Percentiles rank a stretch among this genome's conserved stretches.
Evolutionary conservation across 2,329 filamentous ascomycete genomes (phyloP).

Genomic region (Allantophomopsis lycopodina): DNA sequence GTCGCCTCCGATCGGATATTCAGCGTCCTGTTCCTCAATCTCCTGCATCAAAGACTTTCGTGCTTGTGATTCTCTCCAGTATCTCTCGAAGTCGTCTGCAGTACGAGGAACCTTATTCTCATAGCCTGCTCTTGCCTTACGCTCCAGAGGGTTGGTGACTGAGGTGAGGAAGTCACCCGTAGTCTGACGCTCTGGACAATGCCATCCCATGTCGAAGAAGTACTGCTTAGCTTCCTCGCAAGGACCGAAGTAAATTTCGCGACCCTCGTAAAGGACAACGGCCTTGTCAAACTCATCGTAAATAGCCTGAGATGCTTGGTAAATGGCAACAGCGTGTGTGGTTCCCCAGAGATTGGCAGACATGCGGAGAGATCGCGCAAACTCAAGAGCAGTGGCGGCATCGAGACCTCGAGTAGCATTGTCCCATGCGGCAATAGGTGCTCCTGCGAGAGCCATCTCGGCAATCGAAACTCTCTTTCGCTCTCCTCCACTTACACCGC

Average conservation of each 20-base stretch:
- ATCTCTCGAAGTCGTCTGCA: slow-evolving; percentile 37
- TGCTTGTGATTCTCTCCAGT: slow-evolving; percentile 31
- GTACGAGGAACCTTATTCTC: slow-evolving; percentile 43
- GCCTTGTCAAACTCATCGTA: slow-evolving; percentile 62
- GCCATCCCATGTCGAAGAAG: slow-evolving; percentile 58
- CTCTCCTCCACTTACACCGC: slow-evolving; percentile 57
- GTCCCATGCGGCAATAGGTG: slow-evolving; percentile 23
- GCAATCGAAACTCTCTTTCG: slow-evolving; percentile 73
- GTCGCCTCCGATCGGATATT: slow-evolving; percentile 19
- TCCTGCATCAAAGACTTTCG: slow-evolving; percentile 28
- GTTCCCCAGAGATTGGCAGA: slow-evolving; percentile 50
- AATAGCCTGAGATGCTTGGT: slow-evolving; percentile 57
- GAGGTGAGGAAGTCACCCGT: slow-evolving; percentile 62
- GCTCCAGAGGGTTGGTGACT: slow-evolving; percentile 50
- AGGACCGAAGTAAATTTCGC: slow-evolving; percentile 62
- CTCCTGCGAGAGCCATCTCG: slow-evolving; percentile 49
- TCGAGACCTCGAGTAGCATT: slow-evolving; percentile 54
- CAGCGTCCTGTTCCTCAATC: slow-evolving; percentile 35
- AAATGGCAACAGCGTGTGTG: slow-evolving; percentile 54
- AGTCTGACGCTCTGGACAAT: slow-evolving; percentile 43
- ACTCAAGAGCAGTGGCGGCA: slow-evolving; percentile 60
- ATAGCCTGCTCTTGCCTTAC: slow-evolving; percentile 39
- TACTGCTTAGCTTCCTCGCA: slow-evolving; percentile 51
- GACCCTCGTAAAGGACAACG: slow-evolving; percentile 51
- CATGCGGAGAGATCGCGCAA: slow-evolving; percentile 52